Percentiles rank a stretch among this genome's conserved stretches.
phyloP scores from a whole-genome alignment of 768 basidiomycete species.

The Strobilomyces dryophilus region DNA sequence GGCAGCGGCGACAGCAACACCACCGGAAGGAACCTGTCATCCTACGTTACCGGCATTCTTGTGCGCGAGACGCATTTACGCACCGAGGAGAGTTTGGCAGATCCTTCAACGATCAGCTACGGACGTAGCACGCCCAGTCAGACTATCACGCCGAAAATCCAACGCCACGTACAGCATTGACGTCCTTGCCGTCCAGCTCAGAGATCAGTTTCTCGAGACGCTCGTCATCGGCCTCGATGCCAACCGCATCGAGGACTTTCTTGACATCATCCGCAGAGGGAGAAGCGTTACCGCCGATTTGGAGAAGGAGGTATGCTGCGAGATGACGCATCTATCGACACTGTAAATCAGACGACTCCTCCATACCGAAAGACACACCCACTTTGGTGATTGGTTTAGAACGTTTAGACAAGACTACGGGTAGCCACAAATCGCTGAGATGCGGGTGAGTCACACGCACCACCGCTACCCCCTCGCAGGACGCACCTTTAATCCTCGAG shows the following conservation, averaged over 20 bases:
- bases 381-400: constrained; percentile 40
- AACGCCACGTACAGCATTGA: constrained; percentile 60
- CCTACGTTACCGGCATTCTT: constrained; percentile 3
- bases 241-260: constrained; percentile 79
- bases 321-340: constrained; percentile 75
- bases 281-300: constrained; percentile 85
- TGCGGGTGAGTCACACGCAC: constrained; percentile 8
- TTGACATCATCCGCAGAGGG: constrained; percentile 87
- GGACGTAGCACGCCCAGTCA: not conserved
- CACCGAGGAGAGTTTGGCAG: constrained; percentile 91
- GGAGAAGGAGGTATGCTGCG: constrained; percentile 97
- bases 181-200: constrained; percentile 88
- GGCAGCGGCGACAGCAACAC: constrained; percentile 58
- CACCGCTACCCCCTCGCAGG: not conserved
- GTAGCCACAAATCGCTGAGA: constrained; percentile 90
- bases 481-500: constrained; percentile 75
- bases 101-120: constrained; percentile 90
- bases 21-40: constrained; percentile 86
- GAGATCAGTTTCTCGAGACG: constrained; percentile 79
- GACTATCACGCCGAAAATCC: not conserved
- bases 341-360: not conserved
- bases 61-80: constrained; percentile 25
- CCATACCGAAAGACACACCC: constrained; percentile 12
- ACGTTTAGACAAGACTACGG: constrained; percentile 40
- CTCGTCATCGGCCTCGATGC: constrained; percentile 82